These are phyloP conservation scores for Parasitella parasitica DNA, from an alignment of 371 early-diverging fungal genomes.

Conservation along the genomic window DNA sequence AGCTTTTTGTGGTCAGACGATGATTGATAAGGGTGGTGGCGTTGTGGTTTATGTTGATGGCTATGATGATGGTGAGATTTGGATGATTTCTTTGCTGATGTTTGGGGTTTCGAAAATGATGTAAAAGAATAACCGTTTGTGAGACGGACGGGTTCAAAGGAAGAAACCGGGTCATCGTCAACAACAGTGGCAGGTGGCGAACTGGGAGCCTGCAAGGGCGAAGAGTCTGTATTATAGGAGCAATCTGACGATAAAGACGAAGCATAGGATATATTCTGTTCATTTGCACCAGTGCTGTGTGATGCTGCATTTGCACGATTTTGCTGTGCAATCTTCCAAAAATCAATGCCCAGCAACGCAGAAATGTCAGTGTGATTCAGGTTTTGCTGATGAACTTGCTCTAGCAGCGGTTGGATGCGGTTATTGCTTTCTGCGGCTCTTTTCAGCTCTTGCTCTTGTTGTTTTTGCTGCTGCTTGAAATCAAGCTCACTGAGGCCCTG, in stretches of 20 bases:
- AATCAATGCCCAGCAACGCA: constrained; percentile 24
- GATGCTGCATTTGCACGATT: background rate
- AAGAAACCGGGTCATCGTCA: constrained; percentile 9
- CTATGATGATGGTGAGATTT: background rate
- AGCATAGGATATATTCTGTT: constrained; percentile 10
- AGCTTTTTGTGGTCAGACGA: background rate
- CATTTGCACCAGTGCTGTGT: background rate
- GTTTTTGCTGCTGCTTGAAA: constrained; percentile 22
- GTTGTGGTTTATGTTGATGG: constrained; percentile 4
- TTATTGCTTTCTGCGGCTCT: background rate
- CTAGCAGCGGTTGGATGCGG: constrained; percentile 3
- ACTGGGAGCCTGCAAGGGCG: constrained; percentile 1
- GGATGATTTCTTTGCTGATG: constrained; percentile 3
- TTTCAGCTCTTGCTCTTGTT: constrained; percentile 4
- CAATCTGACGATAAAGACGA: constrained; percentile 23
- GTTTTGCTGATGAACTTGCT: constrained; percentile 1
- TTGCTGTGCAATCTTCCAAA: constrained; percentile 17
- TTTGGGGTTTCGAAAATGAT: constrained; percentile 8
- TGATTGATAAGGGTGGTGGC: constrained; percentile 21
- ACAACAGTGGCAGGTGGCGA: constrained; percentile 1
- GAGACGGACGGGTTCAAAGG: constrained; percentile 26
- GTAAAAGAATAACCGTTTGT: constrained; percentile 19
- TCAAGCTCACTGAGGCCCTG: constrained; percentile 33
- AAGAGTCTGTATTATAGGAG: constrained; percentile 5
- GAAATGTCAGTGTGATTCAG: constrained; percentile 13